Evolutionary conservation across 306 rosid genomes (phyloP).

Genomic region (Macrotyloma uniflorum): DNA sequence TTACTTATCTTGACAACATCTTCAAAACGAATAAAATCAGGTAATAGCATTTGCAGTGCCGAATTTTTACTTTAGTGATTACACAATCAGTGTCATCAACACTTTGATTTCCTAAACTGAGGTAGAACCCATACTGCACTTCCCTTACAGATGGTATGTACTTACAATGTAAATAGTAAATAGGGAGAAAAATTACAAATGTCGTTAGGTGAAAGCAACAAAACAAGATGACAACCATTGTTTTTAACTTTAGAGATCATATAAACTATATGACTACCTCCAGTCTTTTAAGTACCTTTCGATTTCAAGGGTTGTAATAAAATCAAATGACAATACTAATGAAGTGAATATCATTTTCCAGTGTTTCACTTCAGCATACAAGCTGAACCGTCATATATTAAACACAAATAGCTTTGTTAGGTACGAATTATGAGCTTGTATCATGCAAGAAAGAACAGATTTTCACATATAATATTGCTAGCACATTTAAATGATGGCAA

Average conservation of each 20-base stretch:
- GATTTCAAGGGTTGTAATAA: constrained; percentile 24
- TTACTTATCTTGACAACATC: not conserved
- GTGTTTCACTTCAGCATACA: constrained; percentile 13
- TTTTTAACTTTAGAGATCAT: constrained; percentile 24
- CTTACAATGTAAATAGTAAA: constrained; percentile 7
- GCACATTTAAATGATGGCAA: constrained; percentile 20
- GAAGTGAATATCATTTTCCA: constrained; percentile 6
- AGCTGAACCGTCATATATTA: constrained; percentile 4
- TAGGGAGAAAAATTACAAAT: not conserved
- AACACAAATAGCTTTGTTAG: constrained; percentile 11
- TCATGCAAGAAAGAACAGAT: constrained; percentile 18
- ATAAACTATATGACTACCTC: constrained; percentile 4
- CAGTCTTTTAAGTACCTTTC: not conserved
- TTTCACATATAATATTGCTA: constrained; percentile 18
- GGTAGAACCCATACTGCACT: constrained; percentile 1
- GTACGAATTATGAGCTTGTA: constrained; percentile 4
- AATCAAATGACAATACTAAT: not conserved
- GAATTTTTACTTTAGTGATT: not conserved
- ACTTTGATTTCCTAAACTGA: constrained; percentile 10
- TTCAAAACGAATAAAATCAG: constrained; percentile 4
- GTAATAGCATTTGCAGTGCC: not conserved
- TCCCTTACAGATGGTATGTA: not conserved
- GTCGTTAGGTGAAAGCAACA: not conserved
- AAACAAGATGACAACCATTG: not conserved
- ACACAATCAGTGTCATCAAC: not conserved